phyloP scores from a whole-genome alignment of 1,139 yeast genomes.

The Yamadazyma buinensis region DNA sequence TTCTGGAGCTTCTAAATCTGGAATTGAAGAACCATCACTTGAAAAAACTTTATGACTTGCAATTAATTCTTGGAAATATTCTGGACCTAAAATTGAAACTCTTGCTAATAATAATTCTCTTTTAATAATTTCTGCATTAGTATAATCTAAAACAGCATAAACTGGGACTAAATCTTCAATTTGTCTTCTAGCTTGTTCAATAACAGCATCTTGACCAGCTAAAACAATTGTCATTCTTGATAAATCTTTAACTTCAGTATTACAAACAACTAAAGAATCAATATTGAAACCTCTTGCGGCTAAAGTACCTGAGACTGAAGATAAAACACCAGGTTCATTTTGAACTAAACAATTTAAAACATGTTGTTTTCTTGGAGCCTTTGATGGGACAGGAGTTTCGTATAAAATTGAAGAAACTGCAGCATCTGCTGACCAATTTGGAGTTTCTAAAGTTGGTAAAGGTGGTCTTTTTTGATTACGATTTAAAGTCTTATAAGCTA shows the following conservation, averaged over 20 bases:
- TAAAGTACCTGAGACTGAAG: slow-evolving; percentile 88
- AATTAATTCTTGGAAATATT: slow-evolving; percentile 90
- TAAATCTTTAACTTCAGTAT: slow-evolving; percentile 91
- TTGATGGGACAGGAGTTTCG: slow-evolving; percentile 82
- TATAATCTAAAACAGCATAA: slow-evolving; percentile 93
- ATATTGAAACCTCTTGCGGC: slow-evolving; percentile 99
- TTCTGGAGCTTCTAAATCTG: slow-evolving; percentile 49
- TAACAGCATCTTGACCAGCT: slow-evolving; percentile 92
- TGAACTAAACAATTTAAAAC: slow-evolving; percentile 95
- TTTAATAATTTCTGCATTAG: slow-evolving; percentile 83
- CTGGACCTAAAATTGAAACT: slow-evolving; percentile 91
- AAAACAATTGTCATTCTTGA: slow-evolving; percentile 96
- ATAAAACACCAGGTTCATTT: slow-evolving; percentile 96
- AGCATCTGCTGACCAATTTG: slow-evolving; percentile 91
- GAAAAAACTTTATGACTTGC: slow-evolving; percentile 71
- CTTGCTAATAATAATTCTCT: slow-evolving; percentile 90
- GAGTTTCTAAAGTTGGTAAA: slow-evolving; percentile 91
- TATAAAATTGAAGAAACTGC: slow-evolving; percentile 93
- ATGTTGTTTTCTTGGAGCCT: slow-evolving; percentile 71
- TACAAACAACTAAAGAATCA: slow-evolving; percentile 94
- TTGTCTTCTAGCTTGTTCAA: slow-evolving; percentile 98
- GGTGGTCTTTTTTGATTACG: slow-evolving; percentile 86
- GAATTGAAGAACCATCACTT: slow-evolving; percentile 37
- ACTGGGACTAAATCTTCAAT: slow-evolving; percentile 97
- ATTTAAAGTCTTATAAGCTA: slow-evolving; percentile 90